Conservation (phyloP, 345 rosid species). For the Brassica carinata region DNA sequence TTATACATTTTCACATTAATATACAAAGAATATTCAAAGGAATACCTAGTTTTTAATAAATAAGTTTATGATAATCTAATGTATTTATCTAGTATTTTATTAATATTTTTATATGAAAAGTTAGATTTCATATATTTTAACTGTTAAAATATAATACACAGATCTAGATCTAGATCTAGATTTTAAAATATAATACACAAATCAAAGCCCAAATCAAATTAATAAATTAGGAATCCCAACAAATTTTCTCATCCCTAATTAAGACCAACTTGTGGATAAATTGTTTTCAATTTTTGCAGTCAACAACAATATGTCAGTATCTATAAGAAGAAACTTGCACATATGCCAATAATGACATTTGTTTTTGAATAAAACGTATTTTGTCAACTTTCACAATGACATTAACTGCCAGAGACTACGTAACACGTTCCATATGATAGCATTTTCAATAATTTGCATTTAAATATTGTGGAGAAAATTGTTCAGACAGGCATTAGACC, state of each 20-base stretch:
- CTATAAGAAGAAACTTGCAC: neutral
- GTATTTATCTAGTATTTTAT: too few species aligned
- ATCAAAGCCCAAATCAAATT: neutral
- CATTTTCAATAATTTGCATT: neutral
- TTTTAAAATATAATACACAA: too few species aligned
- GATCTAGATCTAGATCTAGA: too few species aligned
- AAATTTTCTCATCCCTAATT: neutral
- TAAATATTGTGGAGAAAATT: neutral
- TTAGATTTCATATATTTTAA: too few species aligned
- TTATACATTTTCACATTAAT: too few species aligned
- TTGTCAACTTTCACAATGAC: neutral
- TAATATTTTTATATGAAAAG: too few species aligned
- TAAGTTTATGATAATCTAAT: too few species aligned
- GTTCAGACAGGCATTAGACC: neutral
- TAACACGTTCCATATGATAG: neutral
- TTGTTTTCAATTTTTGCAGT: neutral
- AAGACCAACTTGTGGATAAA: neutral
- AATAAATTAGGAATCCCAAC: neutral
- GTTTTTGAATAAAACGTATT: neutral
- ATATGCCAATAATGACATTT: neutral
- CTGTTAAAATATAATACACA: too few species aligned
- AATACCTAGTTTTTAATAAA: too few species aligned
- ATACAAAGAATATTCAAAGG: too few species aligned
- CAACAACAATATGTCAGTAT: neutral
- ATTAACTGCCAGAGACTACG: neutral